phyloP scores from a whole-genome alignment of 1,284 basidiomycete species.

The Puccinia hordei region DNA sequence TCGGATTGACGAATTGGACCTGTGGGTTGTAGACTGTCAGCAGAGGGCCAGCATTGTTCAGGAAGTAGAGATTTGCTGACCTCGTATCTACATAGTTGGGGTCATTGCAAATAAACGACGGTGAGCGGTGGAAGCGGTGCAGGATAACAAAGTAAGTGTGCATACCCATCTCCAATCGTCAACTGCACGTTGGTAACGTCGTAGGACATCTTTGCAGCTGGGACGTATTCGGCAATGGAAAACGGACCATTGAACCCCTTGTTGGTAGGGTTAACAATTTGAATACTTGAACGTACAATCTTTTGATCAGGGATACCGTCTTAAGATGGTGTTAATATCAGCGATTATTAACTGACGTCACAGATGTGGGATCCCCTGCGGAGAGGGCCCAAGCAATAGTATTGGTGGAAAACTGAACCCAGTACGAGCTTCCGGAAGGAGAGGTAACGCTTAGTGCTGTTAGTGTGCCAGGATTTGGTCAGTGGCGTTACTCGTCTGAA shows the following conservation, averaged over 20 bases:
- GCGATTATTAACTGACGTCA: constrained; percentile 12
- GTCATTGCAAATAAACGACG: too few species aligned
- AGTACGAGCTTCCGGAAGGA: constrained; percentile 42
- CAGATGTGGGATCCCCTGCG: constrained; percentile 30
- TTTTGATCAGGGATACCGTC: too few species aligned
- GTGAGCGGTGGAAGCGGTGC: background rate
- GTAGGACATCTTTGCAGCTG: constrained; percentile 6
- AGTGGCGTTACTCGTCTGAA: background rate
- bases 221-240: constrained; percentile 36
- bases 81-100: constrained; percentile 23
- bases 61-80: background rate
- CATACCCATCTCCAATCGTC: constrained; percentile 23
- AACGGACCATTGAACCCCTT: constrained; percentile 19
- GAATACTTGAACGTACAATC: constrained; percentile 31
- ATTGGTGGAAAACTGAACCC: constrained; percentile 46
- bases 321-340: too few species aligned
- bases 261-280: constrained; percentile 28
- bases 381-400: constrained; percentile 33
- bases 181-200: constrained; percentile 36
- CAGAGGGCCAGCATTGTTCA: too few species aligned
- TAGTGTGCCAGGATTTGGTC: background rate
- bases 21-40: background rate
- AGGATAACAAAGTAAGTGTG: background rate
- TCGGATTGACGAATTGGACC: constrained; percentile 45
- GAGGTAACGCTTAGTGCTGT: constrained; percentile 29